phyloP scores from a whole-genome alignment of 2,329 filamentous ascomycete genomes.

The Aspergillus sp. region DNA sequence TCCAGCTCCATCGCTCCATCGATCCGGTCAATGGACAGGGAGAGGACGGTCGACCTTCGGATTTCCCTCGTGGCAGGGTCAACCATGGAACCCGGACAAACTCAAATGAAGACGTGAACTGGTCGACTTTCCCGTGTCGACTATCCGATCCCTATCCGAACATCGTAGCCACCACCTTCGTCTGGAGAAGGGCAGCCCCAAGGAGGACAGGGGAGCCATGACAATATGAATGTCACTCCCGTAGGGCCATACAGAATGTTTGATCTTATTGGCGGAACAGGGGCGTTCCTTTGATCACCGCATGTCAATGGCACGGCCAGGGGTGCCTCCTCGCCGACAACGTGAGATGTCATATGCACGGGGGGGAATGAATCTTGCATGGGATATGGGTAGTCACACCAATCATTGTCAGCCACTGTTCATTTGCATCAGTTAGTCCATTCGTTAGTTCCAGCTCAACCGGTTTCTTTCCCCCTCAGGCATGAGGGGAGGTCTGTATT shows the following conservation, averaged over 20 bases:
- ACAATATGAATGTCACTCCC: neutral
- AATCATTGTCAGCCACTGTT: constrained; percentile 14
- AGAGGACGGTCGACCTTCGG: too few species aligned
- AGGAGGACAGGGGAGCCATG: neutral
- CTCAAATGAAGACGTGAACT: neutral
- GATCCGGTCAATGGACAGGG: too few species aligned
- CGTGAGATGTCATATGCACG: constrained; percentile 36
- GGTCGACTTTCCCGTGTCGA: neutral
- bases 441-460: constrained; percentile 1
- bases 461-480: neutral
- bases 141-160: constrained; percentile 1
- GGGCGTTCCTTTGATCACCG: constrained; percentile 4
- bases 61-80: constrained; percentile 11
- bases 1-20: constrained; percentile 8
- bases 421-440: constrained; percentile 9
- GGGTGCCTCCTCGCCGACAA: constrained; percentile 15
- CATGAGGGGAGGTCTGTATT: neutral
- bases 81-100: neutral
- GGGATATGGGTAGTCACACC: constrained; percentile 12
- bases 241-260: neutral
- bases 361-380: constrained; percentile 21
- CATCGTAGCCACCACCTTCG: neutral
- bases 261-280: neutral
- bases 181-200: neutral
- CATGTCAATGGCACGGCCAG: constrained; percentile 12